Evolutionary conservation across 768 basidiomycete genomes (phyloP).

Genomic region (Leccinum ochraceum): DNA sequence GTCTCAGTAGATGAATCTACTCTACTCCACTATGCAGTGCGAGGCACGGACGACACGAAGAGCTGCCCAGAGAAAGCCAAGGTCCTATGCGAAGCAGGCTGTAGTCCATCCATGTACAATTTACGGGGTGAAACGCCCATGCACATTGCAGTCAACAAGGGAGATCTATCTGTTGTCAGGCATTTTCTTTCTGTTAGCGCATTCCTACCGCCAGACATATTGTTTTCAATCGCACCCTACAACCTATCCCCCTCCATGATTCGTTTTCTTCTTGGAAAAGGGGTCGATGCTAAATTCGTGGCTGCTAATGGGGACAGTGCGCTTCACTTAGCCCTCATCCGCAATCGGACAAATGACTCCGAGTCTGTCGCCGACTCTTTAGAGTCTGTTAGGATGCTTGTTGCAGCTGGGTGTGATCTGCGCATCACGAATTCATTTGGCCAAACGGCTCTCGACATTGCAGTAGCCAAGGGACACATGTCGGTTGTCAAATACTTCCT

Average conservation of each 20-base stretch:
- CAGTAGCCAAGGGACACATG: not conserved
- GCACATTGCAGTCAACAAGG: too few relatives aligned
- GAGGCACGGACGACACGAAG: too few relatives aligned
- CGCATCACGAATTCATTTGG: not conserved
- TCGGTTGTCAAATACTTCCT: too few relatives aligned
- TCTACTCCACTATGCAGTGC: not conserved
- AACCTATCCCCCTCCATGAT: not conserved
- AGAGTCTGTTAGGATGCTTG: not conserved
- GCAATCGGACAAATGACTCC: accelerated
- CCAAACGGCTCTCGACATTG: not conserved
- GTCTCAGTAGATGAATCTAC: not conserved
- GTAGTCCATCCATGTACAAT: too few relatives aligned
- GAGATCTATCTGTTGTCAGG: not conserved
- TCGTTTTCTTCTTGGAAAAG: not conserved
- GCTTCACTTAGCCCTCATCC: not conserved
- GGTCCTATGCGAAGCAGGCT: too few relatives aligned
- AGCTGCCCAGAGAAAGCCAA: not conserved
- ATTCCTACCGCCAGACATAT: not conserved
- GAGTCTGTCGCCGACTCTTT: not conserved
- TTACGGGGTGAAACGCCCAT: too few relatives aligned
- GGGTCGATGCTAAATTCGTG: not conserved
- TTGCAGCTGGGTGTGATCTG: not conserved
- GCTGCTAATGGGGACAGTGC: not conserved
- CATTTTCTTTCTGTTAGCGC: not conserved
- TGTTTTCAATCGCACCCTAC: not conserved